phyloP scores from a whole-genome alignment of 78 protist genomes.

The Monocercomonoides exilis region DNA sequence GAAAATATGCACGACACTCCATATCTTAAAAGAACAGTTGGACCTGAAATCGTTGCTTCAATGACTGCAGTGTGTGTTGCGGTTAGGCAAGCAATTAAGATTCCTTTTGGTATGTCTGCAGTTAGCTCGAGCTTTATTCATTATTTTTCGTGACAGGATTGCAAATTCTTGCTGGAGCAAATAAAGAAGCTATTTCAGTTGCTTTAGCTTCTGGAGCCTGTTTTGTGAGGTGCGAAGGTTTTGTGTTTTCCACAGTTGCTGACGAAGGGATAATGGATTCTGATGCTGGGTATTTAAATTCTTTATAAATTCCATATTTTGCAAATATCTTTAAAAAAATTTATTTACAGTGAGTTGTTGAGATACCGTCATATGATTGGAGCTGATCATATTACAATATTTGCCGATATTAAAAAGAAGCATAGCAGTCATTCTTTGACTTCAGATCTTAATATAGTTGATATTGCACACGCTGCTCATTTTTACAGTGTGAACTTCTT shows the following conservation, averaged over 20 bases:
- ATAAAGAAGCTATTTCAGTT: conserved; percentile 11
- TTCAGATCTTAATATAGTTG: conserved; percentile 17
- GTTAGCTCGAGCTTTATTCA: background rate
- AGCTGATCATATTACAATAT: conserved; percentile 10
- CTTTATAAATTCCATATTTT: no score
- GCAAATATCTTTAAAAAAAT: no score
- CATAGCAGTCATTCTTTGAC: conserved; percentile 19
- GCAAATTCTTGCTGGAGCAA: conserved; percentile 24
- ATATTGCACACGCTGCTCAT: conserved; percentile 27
- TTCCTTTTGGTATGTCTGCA: conserved; percentile 8
- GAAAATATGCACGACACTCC: conserved; percentile 37
- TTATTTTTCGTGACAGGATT: conserved; percentile 1
- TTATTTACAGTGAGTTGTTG: background rate
- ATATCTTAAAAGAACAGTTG: background rate
- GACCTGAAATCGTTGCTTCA: conserved; percentile 27
- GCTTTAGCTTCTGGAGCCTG: conserved; percentile 7
- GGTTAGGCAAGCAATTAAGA: background rate
- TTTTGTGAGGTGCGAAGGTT: conserved; percentile 20
- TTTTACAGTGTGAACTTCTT: background rate
- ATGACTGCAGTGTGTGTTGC: conserved; percentile 17
- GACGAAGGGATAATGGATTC: conserved; percentile 20
- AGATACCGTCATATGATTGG: conserved; percentile 18
- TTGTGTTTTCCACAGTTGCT: conserved; percentile 24
- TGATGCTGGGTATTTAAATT: background rate
- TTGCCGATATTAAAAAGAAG: conserved; percentile 32